Evolutionary conservation across 306 rosid species (phyloP).

Genomic region (Prunus armeniaca): DNA sequence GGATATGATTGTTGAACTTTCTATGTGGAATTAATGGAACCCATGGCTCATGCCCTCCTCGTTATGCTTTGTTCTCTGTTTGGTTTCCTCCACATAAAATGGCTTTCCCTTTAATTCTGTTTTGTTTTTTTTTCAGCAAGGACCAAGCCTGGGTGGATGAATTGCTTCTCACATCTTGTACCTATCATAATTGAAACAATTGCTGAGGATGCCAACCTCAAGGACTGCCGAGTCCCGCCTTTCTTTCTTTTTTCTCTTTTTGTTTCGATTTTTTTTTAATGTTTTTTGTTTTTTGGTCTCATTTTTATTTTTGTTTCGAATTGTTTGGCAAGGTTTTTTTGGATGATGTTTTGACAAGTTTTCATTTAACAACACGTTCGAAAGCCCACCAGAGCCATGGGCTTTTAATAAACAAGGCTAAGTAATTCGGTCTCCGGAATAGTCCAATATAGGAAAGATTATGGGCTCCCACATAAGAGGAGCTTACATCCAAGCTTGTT

Average conservation of each 20-base stretch:
- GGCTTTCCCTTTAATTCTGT: neutral
- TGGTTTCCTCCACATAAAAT: slow-evolving; percentile 4
- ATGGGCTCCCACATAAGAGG: too few relatives aligned
- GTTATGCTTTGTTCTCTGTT: neutral
- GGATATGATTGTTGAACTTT: neutral
- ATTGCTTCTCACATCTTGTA: neutral
- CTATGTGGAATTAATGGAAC: neutral
- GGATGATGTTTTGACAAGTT: too few relatives aligned
- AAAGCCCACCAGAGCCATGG: too few relatives aligned
- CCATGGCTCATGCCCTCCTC: neutral
- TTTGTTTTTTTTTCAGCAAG: neutral
- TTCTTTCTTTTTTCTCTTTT: neutral
- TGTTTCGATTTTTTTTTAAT: too few relatives aligned
- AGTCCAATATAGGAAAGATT: too few relatives aligned
- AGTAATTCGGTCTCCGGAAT: too few relatives aligned
- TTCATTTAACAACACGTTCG: too few relatives aligned
- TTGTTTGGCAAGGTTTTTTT: too few relatives aligned
- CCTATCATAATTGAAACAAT: neutral
- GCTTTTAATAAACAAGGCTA: too few relatives aligned
- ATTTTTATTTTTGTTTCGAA: too few relatives aligned
- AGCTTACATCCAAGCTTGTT: too few relatives aligned
- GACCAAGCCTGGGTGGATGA: neutral
- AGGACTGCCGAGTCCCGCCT: neutral
- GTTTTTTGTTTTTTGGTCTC: too few relatives aligned
- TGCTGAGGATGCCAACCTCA: neutral